A percentile compares a stretch with the other conserved stretches of the same genome.
Evolutionary conservation across 2,329 filamentous ascomycete species (phyloP).

Genomic region (Colletotrichum filicis): DNA sequence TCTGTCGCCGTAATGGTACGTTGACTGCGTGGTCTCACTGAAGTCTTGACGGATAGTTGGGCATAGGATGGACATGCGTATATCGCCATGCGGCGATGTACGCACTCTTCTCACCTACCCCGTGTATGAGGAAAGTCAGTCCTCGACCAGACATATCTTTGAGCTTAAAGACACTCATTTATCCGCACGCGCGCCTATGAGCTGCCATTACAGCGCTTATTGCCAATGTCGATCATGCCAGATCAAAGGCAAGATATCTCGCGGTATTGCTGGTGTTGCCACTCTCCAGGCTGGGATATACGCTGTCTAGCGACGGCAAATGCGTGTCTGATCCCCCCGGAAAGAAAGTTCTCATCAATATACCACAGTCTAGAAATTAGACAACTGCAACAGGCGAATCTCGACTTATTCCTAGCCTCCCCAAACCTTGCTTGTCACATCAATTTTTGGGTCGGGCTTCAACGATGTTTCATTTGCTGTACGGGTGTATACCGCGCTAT

Average conservation of each 20-base stretch:
- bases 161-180: not conserved
- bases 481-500: not conserved
- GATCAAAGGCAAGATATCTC: not conserved
- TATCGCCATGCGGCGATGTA: not conserved
- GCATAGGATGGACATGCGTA: not conserved
- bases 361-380: not conserved
- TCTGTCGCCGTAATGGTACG: not conserved
- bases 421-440: not conserved
- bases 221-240: not conserved
- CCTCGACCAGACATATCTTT: not conserved
- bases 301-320: not conserved
- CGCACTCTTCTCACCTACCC: not conserved
- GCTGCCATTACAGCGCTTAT: not conserved
- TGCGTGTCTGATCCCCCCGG: not conserved
- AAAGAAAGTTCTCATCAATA: not conserved
- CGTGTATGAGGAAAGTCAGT: no score
- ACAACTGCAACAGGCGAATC: not conserved
- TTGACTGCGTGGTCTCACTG: not conserved
- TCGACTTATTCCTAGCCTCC: not conserved
- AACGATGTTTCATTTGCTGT: slow-evolving; percentile 18
- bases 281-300: not conserved
- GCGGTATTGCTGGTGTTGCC: not conserved
- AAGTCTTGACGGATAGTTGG: not conserved
- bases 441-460: slow-evolving; percentile 12
- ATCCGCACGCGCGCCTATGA: not conserved